Base-by-base conservation (phyloP, 192 early-diverging fungal genomes). In the Entomortierella parvispora region DNA sequence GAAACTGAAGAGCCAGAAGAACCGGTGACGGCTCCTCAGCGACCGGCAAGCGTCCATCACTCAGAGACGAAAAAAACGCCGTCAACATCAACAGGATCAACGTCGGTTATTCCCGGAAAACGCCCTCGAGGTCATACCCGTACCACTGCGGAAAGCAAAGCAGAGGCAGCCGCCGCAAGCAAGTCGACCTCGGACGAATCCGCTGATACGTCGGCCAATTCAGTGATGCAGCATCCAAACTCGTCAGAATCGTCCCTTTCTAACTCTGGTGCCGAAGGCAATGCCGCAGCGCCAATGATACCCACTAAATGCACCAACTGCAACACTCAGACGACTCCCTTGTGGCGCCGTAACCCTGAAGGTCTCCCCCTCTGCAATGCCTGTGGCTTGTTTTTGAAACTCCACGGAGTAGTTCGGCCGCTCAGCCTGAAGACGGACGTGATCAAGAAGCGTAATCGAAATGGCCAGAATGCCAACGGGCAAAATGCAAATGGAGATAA, bases 361-460 rank as follows among this genome's bases (percentile, higher is more conserved):
- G 97, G 96, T 33, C 91, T 94, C 31, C 89, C 95, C 2, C 89
- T 99, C 15, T 99, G 98, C 76, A 99, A 99, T 59, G 97, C 97
- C 0, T 99, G 98, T 71, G 98, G 98, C 1, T 80, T 99, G 59
- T 99, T 93, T 77, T 91, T 90, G 77, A 99, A 99, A 85, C 83
- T 99, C 22, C 98, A 99, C 72, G 93, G 92, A 34, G 90, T 92
- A 44, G 85, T 90, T 2, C 82, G 98, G 51, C 98, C 98, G 1
- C 86, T 95, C 18, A 88, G 88, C 54, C 87, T 99, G 80, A 95
- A 94, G 81, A 94, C 91, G 2, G 91, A 95, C 63, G 90, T 94
- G 10, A 95, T 99, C 65, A 88, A 94, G 70, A 95, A 95, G 48
- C 91, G 97, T 40, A 96, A 96, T 72, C 91, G 97, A 18, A 77